A percentile compares a stretch with the other conserved stretches of the same genome.
Evolutionary conservation across 2,329 filamentous ascomycete genomes (phyloP).

Genomic region (Ophiostoma himal-ulmi): DNA sequence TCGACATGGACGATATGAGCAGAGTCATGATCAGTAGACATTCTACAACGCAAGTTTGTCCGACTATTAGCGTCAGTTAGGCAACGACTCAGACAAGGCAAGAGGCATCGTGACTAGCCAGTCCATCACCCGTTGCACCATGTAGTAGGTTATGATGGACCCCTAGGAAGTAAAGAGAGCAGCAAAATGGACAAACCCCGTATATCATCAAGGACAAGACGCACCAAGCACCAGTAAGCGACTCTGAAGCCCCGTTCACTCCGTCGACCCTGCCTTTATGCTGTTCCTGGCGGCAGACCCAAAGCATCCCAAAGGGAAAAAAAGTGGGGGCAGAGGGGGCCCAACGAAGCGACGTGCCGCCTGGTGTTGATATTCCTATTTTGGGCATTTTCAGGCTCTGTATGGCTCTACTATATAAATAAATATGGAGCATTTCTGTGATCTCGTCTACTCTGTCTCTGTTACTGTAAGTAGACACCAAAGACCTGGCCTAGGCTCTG

Average conservation of each 20-base stretch:
- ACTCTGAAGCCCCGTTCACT: neutral
- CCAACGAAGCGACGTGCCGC: neutral
- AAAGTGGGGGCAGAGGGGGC: slow-evolving; percentile 6
- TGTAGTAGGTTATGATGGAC: neutral
- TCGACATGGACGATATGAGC: neutral
- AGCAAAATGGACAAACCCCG: neutral
- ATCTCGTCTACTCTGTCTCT: neutral
- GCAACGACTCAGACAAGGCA: neutral
- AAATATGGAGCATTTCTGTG: neutral
- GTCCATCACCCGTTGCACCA: neutral
- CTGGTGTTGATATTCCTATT: slow-evolving; percentile 4
- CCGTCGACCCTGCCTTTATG: neutral
- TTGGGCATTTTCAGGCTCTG: neutral
- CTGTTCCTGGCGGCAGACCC: slow-evolving; percentile 17
- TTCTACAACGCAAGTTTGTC: neutral
- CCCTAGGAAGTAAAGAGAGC: neutral
- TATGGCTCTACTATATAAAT: neutral
- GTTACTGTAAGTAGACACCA: neutral
- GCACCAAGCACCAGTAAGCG: neutral
- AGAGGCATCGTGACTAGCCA: neutral
- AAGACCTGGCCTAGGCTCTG: neutral
- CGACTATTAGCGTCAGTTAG: neutral
- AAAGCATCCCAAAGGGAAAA: slow-evolving; percentile 12
- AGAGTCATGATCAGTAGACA: neutral
- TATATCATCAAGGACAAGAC: neutral